Evolutionary conservation across 2,329 filamentous ascomycete species (phyloP), one percentile per base, ranked within the genome.

Genomic region (Acarospora socialis): DNA sequence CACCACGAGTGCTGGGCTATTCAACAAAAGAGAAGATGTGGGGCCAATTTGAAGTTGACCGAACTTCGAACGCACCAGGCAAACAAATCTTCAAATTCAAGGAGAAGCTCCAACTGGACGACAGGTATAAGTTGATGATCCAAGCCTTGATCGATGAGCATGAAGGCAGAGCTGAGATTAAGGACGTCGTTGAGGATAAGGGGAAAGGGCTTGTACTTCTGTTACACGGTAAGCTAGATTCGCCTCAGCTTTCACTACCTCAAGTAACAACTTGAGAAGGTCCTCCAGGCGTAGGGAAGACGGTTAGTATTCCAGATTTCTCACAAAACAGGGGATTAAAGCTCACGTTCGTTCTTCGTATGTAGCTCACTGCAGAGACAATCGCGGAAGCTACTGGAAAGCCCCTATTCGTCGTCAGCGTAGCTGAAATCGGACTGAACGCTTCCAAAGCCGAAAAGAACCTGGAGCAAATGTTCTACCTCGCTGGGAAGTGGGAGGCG

Each of bases 401-500:
- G 16, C 44, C 44, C 7, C 30, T 47, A 3, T 45, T 38, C 31
- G 36, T 32, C 15, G 41, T 47, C 15, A 40, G 35, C 2, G 41
- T 38, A 7, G 41, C 34, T 13, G 44, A 46, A 19, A 30, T 46
- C 27, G 44, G 44, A 4, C 39, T 39, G 20, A 26, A 39, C 8
- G 17, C 38, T 8, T 9, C 22, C 2, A 12, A 25, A n/a, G 29
- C 46, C 4, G 43, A 45, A 14, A 20, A 29, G 6, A 37, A 38
- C 8, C 33, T 46, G 4, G 36, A 41, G 21, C 38, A 36, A 21
- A 40, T 45, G 9, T 45, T 46, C 25, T 42, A 46, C 20, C 35
- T 45, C 27, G 57, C 59, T 4, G 48, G 51, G 1, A 53, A 53
- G 3, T 64, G 61, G 52, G 50, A 49, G 12, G 50, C 51, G 0